These are phyloP conservation scores for Boletales sp. DNA, from an alignment of 768 basidiomycete genomes.

Conservation along the genomic window DNA sequence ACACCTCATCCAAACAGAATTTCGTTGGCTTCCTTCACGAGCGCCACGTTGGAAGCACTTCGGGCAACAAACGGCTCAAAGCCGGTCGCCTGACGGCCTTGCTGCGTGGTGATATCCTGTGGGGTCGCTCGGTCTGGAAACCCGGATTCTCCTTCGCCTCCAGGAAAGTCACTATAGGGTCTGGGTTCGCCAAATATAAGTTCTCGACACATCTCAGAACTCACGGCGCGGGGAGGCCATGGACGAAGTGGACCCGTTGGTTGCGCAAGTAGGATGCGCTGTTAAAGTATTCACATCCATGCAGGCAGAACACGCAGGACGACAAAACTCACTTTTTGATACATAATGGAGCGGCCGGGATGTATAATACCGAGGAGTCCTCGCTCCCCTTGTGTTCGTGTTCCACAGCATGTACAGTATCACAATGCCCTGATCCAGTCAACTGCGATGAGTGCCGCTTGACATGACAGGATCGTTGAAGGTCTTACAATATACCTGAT, in stretches of 20 bases:
- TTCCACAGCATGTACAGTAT: conserved; percentile 56
- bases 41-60: conserved; percentile 8
- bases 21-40: conserved; percentile 28
- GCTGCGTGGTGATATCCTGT: conserved; percentile 30
- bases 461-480: background rate
- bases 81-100: conserved; percentile 41
- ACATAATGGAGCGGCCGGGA: conserved; percentile 52
- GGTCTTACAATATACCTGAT: conserved; percentile 55
- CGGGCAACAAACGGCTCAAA: conserved; percentile 34
- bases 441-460: background rate
- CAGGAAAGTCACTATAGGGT: conserved; percentile 45
- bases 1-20: conserved; percentile 17
- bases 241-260: conserved; percentile 44
- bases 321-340: conserved; percentile 39
- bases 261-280: conserved; percentile 49
- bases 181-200: background rate
- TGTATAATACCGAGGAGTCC: conserved; percentile 57
- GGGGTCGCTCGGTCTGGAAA: conserved; percentile 38
- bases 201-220: background rate
- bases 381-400: conserved; percentile 23
- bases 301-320: background rate
- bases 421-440: conserved; percentile 44
- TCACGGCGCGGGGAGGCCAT: conserved; percentile 51
- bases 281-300: background rate
- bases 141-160: conserved; percentile 46